Evolutionary conservation across 352 stramenopile genomes (phyloP).

Genomic region (Aphanomyces cochlioides): DNA sequence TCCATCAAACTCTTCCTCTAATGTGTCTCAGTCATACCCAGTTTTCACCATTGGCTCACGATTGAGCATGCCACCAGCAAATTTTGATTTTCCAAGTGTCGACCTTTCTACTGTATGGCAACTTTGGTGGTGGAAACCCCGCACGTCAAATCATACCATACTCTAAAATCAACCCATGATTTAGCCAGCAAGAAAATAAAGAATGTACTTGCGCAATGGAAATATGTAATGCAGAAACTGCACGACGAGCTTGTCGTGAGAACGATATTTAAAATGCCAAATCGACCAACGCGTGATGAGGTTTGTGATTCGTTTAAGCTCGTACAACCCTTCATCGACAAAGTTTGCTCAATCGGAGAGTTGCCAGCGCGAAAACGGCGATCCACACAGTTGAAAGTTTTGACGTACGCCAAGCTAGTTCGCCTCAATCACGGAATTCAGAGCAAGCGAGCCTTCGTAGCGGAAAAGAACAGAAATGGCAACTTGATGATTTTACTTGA

Average conservation of each 20-base stretch:
- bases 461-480: too few species aligned
- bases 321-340: neutral
- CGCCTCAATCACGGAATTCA: too few species aligned
- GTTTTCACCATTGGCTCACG: neutral
- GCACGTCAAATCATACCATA: neutral
- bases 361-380: neutral
- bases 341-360: neutral
- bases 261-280: neutral
- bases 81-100: neutral
- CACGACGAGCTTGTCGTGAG: neutral
- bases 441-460: too few species aligned
- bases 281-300: neutral
- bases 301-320: neutral
- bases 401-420: neutral
- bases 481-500: too few species aligned
- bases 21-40: neutral
- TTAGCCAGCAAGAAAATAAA: neutral
- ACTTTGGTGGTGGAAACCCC: neutral
- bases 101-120: neutral
- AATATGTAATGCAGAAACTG: neutral
- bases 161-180: neutral
- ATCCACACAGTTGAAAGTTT: neutral
- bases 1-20: too few species aligned
- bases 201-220: neutral
- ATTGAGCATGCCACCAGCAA: neutral